A percentile compares a stretch with the other conserved stretches of the same genome.
Conservation (phyloP, 768 basidiomycete species). For the Collybiopsis confluens region DNA sequence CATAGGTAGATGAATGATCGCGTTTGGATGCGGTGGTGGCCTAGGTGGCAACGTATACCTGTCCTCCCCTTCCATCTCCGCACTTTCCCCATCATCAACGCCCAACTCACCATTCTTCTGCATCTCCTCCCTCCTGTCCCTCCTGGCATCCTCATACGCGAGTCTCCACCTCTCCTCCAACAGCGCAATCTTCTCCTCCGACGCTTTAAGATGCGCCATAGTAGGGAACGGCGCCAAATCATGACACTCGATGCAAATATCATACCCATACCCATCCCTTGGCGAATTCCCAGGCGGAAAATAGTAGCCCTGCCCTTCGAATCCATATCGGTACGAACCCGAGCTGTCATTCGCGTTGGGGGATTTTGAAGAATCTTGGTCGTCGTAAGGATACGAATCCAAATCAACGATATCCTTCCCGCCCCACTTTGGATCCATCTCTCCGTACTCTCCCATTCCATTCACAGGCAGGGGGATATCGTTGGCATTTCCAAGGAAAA, state of each 20-base stretch:
- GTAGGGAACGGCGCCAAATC: constrained; percentile 75
- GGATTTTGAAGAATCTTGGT: too few species aligned
- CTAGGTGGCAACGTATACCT: constrained; percentile 40
- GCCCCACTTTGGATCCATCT: not conserved
- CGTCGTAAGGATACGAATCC: too few species aligned
- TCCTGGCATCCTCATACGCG: constrained; percentile 21
- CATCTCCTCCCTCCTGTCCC: constrained; percentile 14
- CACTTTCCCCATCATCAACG: too few species aligned
- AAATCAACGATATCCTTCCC: not conserved
- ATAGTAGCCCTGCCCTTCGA: not conserved
- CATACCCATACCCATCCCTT: constrained; percentile 58
- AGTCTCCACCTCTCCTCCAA: constrained; percentile 63
- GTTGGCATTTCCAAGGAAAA: constrained; percentile 78
- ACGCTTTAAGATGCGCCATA: constrained; percentile 60
- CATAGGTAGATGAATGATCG: constrained; percentile 72
- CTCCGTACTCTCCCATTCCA: constrained; percentile 4
- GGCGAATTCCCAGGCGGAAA: constrained; percentile 7
- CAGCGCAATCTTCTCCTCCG: constrained; percentile 68
- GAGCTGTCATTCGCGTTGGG: too few species aligned
- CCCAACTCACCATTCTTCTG: constrained; percentile 7
- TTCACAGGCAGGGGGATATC: constrained; percentile 58
- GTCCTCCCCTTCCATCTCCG: not conserved
- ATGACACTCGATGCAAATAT: constrained; percentile 87
- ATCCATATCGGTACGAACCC: too few species aligned
- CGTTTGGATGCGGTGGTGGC: constrained; percentile 68